Base-by-base conservation (phyloP, 179 eudicot species). In the Vitellaria paradoxa region DNA sequence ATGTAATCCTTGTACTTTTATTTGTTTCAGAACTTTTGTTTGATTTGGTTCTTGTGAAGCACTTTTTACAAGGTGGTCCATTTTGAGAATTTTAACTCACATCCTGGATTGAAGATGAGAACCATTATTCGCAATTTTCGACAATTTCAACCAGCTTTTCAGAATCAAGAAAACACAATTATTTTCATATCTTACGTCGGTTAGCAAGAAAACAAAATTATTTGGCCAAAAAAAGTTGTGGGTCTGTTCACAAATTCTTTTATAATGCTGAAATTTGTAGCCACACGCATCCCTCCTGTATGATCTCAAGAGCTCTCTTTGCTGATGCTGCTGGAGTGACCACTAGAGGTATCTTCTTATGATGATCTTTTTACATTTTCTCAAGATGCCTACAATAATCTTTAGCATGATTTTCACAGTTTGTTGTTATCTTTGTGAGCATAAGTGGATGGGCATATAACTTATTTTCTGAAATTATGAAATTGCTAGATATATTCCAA, bases 241-340 rank as follows among this genome's bases (percentile, higher is more conserved):
- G 61, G 77, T 68, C 69, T 67, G 23, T 71, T 3, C 76, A 79
- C 79, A 79, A 72, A 24, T 65, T 79, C 26, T 23, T 79, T 14
- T 81, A 74, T 47, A 75, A 81, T 77, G 75, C 17, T 20, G 77
- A 68, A 23, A 61, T 63, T n/a, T 68, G 59, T 73, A 80, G 71
- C 73, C 79, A 67, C 79, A 65, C 81, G 59, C 78, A 64, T 37
- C 82, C 86, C 2, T 78, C 86, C 1, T 78, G 15, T 62, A 53
- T 78, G 79, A 76, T 88, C 53, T 79, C 89, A 61, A 84, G 90
- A 79, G 74, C 83, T 23, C 65, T 85, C 21, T 76, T 84, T 62
- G 82, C 81, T 30, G 87, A 86, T 81, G 87, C 86, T 56, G 80
- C 80, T 78, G 77, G 76, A 70, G 75, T 75, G 68, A 61, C 83